Conservation (phyloP, 2,329 filamentous ascomycete species). For the Cryphonectria carpinicola region DNA sequence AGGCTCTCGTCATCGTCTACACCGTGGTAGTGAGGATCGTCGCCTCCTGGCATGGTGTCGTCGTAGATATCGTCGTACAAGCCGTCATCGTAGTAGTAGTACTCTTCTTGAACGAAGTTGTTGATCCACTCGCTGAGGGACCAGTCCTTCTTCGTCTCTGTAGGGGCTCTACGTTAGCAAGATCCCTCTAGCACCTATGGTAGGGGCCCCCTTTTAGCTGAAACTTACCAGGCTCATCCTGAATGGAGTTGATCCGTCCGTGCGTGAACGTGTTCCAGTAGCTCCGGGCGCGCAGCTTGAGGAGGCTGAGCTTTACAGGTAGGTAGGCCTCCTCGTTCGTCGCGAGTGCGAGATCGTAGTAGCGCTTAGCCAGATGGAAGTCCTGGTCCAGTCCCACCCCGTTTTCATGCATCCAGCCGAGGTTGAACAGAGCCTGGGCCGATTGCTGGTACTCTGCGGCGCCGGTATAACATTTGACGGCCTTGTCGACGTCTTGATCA, state of each 20-base stretch:
- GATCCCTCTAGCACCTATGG: not conserved
- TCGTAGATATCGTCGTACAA: conserved; percentile 59
- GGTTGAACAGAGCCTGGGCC: conserved; percentile 93
- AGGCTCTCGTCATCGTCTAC: conserved; percentile 75
- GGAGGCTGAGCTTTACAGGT: conserved; percentile 83
- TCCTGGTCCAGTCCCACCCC: conserved; percentile 91
- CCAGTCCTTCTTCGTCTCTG: conserved; percentile 73
- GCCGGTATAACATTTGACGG: conserved; percentile 88
- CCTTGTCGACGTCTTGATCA: conserved; percentile 75
- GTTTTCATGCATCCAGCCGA: conserved; percentile 99
- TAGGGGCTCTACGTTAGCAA: conserved; percentile 35
- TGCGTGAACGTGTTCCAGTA: conserved; percentile 94
- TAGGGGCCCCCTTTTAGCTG: not conserved
- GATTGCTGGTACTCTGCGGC: conserved; percentile 91
- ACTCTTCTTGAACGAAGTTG: conserved; percentile 77
- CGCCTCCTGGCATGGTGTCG: conserved; percentile 59
- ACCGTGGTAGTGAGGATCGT: conserved; percentile 59
- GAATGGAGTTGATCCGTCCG: conserved; percentile 89
- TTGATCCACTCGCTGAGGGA: conserved; percentile 84
- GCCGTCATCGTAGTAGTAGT: conserved; percentile 63
- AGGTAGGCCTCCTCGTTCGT: conserved; percentile 94
- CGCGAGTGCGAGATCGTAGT: conserved; percentile 90
- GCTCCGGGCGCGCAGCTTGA: conserved; percentile 82
- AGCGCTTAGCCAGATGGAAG: conserved; percentile 94
- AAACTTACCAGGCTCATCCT: conserved; percentile 79